These are phyloP conservation scores for Pleurotus platypus DNA, from an alignment of 768 basidiomycete species.

Conservation along the genomic window DNA sequence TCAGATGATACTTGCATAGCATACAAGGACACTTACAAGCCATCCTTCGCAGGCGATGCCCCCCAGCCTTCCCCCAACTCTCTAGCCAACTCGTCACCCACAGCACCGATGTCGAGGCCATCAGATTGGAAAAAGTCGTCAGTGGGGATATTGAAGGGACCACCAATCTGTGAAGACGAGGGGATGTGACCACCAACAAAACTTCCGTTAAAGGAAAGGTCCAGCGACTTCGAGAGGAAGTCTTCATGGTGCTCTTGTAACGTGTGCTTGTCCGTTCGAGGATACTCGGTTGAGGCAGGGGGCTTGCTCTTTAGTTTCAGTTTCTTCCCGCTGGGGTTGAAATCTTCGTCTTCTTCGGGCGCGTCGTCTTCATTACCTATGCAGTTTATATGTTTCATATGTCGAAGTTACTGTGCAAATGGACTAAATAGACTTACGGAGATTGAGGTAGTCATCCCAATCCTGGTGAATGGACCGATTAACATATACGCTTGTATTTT, in stretches of 20 bases:
- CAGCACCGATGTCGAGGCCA: conserved; percentile 50
- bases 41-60: conserved; percentile 25
- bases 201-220: conserved; percentile 49
- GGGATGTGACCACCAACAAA: conserved; percentile 28
- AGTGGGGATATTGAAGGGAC: conserved; percentile 47
- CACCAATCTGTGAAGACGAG: conserved; percentile 55
- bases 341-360: conserved; percentile 45
- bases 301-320: conserved; percentile 24
- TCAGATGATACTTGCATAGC: conserved; percentile 1
- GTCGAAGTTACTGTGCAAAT: not conserved
- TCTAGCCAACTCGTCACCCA: conserved; percentile 72
- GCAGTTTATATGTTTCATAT: not conserved
- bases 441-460: conserved; percentile 62
- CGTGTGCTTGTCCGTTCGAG: conserved; percentile 55
- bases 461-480: conserved; percentile 32
- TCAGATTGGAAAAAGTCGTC: conserved; percentile 50
- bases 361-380: conserved; percentile 8
- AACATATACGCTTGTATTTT: not conserved
- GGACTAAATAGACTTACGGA: conserved; percentile 22
- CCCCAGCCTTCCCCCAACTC: conserved; percentile 77
- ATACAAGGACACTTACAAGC: conserved; percentile 14
- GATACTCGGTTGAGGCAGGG: conserved; percentile 30
- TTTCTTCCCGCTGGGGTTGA: conserved; percentile 35
- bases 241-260: conserved; percentile 71
- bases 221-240: conserved; percentile 63